A percentile compares a stretch with the other conserved stretches of the same genome.
phyloP scores from a whole-genome alignment of 139 green algal species.

The Micractinium conductrix region DNA sequence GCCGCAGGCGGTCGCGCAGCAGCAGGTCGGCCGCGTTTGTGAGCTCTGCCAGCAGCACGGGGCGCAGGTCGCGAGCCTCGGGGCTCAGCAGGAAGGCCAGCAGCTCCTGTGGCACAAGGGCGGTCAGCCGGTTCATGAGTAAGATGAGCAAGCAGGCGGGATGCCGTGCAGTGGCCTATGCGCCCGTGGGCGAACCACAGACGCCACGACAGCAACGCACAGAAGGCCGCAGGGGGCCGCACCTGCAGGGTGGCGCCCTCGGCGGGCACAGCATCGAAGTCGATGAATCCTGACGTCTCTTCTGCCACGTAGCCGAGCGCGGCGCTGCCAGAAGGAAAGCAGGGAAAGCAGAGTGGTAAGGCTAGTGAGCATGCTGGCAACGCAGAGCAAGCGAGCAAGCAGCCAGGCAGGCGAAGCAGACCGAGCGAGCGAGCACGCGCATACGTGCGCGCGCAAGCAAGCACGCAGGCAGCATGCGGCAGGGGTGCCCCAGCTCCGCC shows the following conservation, averaged over 20 bases:
- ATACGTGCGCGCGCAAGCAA: too few species aligned
- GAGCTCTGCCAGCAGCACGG: conserved; percentile 69
- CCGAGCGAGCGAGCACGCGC: too few species aligned
- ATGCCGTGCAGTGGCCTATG: too few species aligned
- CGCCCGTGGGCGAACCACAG: not conserved
- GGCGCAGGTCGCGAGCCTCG: conserved; percentile 70
- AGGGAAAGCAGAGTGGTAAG: not conserved
- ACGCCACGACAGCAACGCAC: not conserved
- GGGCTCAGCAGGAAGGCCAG: conserved; percentile 76
- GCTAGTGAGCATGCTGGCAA: not conserved
- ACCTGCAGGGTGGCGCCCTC: conserved; percentile 72
- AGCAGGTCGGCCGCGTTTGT: conserved; percentile 66
- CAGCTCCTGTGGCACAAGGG: conserved; percentile 51
- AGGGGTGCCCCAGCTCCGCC: too few species aligned
- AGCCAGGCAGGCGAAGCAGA: too few species aligned
- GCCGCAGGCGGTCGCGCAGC: conserved; percentile 62
- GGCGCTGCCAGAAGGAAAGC: not conserved
- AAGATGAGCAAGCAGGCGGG: not conserved
- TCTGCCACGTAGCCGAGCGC: conserved; percentile 67
- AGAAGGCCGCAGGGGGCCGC: not conserved
- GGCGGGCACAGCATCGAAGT: conserved; percentile 78
- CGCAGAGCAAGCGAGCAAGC: too few species aligned
- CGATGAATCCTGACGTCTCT: conserved; percentile 69
- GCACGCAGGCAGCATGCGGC: too few species aligned
- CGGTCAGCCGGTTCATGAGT: not conserved